Evolutionary conservation across 1,284 basidiomycete species (phyloP).

Genomic region (Apiotrichum mycotoxinovorans): DNA sequence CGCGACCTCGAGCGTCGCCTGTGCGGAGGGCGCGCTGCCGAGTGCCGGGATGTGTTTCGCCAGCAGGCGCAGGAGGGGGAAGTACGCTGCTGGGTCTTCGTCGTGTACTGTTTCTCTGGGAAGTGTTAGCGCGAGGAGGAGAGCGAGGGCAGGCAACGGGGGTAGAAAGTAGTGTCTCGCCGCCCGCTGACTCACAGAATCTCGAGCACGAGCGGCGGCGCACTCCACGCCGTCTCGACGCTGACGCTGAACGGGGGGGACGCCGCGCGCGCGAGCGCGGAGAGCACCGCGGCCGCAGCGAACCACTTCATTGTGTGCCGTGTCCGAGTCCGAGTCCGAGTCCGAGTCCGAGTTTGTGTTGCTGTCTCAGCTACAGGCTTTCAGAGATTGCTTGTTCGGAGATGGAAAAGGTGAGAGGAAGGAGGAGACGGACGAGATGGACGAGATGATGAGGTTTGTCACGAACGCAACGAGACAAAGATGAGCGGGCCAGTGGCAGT

Average conservation of each 20-base stretch:
- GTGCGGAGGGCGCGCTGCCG: conserved; percentile 15
- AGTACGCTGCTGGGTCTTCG: conserved; percentile 65
- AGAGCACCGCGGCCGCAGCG: conserved; percentile 3
- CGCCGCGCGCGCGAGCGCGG: conserved; percentile 16
- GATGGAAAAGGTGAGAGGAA: neutral
- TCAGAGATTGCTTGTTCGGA: too few species aligned
- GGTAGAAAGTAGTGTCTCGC: conserved; percentile 3
- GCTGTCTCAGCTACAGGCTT: too few species aligned
- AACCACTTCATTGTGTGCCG: conserved; percentile 21
- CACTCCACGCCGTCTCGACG: conserved; percentile 74
- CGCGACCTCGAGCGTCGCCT: conserved; percentile 29
- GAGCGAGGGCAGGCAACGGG: neutral
- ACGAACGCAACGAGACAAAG: too few species aligned
- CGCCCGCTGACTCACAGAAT: conserved; percentile 61
- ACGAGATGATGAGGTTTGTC: neutral
- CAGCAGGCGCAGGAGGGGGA: conserved; percentile 64
- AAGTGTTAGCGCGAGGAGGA: conserved; percentile 11
- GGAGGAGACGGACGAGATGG: too few species aligned
- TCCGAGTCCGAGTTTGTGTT: too few species aligned
- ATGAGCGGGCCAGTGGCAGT: neutral
- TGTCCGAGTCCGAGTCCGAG: too few species aligned
- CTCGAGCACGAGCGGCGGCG: conserved; percentile 71
- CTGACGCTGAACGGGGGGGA: conserved; percentile 73
- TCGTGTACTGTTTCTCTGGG: conserved; percentile 60
- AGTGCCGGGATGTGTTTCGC: conserved; percentile 51